Conservation (phyloP, 768 basidiomycete species). For the Leccinellum rugosiceps region DNA sequence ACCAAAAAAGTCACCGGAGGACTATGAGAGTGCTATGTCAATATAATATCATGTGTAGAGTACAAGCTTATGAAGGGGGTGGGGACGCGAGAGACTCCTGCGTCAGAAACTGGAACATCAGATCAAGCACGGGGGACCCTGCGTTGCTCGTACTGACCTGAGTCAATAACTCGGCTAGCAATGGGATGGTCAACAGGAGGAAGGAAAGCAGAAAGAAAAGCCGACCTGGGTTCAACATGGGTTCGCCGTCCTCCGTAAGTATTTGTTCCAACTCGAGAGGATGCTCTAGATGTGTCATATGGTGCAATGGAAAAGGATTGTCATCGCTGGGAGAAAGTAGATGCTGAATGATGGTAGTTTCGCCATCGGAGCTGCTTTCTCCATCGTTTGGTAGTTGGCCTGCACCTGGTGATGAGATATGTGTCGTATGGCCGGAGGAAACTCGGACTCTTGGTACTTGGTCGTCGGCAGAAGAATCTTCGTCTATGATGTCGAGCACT, state of each 20-base stretch:
- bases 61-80: conserved; percentile 47
- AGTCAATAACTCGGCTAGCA: conserved; percentile 54
- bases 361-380: conserved; percentile 12
- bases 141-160: conserved; percentile 41
- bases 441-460: conserved; percentile 6
- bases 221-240: conserved; percentile 67
- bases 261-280: conserved; percentile 51
- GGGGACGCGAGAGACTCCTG: conserved; percentile 70
- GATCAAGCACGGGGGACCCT: conserved; percentile 20
- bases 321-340: conserved; percentile 22
- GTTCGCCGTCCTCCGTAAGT: conserved; percentile 60
- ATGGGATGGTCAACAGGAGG: conserved; percentile 3
- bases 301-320: conserved; percentile 27
- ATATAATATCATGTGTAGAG: conserved; percentile 23
- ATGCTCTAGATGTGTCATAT: conserved; percentile 26
- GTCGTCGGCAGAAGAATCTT: conserved; percentile 19
- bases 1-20: conserved; percentile 7
- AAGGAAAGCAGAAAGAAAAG: conserved; percentile 3
- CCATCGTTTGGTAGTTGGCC: conserved; percentile 8
- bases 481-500: conserved; percentile 34
- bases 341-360: conserved; percentile 12
- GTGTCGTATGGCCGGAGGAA: conserved; percentile 5
- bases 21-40: conserved; percentile 19
- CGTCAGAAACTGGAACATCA: conserved; percentile 25
- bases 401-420: conserved; percentile 4